phyloP scores from a whole-genome alignment of 1,284 basidiomycete genomes.

The Earliella scabrosa region DNA sequence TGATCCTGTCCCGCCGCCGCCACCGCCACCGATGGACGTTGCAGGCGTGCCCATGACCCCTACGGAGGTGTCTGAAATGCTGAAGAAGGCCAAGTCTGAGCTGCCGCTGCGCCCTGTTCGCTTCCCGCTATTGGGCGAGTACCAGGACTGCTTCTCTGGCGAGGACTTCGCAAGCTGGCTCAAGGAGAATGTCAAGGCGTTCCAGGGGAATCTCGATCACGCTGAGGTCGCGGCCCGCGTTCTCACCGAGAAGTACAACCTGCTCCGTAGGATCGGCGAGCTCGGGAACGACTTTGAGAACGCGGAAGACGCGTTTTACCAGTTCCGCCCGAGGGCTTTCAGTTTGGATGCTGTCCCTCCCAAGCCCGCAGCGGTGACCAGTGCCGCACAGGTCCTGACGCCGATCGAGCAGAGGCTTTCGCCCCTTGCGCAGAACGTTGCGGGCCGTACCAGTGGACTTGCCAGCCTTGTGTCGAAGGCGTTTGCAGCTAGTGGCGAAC shows the following conservation, averaged over 20 bases:
- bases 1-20: slow-evolving; percentile 43
- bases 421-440: slow-evolving; percentile 57
- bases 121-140: slow-evolving; percentile 87
- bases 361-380: slow-evolving; percentile 13
- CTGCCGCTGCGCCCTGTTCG: slow-evolving; percentile 67
- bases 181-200: slow-evolving; percentile 66
- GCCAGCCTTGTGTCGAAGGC: slow-evolving; percentile 78
- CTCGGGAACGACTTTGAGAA: slow-evolving; percentile 79
- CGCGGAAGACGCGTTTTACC: slow-evolving; percentile 77
- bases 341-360: slow-evolving; percentile 48
- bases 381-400: slow-evolving; percentile 36
- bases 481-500: slow-evolving; percentile 61
- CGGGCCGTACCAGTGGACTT: slow-evolving; percentile 70
- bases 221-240: slow-evolving; percentile 82
- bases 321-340: slow-evolving; percentile 80
- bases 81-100: slow-evolving; percentile 67
- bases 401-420: slow-evolving; percentile 43
- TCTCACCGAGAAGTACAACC: slow-evolving; percentile 74
- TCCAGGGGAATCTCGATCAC: slow-evolving; percentile 74
- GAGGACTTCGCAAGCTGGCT: slow-evolving; percentile 83
- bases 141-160: slow-evolving; percentile 83
- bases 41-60: slow-evolving; percentile 75
- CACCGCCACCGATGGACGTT: slow-evolving; percentile 63
- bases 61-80: slow-evolving; percentile 65
- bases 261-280: slow-evolving; percentile 80